phyloP scores from a whole-genome alignment of 495 filamentous ascomycete species.

The Parathielavia hyrcaniae region DNA sequence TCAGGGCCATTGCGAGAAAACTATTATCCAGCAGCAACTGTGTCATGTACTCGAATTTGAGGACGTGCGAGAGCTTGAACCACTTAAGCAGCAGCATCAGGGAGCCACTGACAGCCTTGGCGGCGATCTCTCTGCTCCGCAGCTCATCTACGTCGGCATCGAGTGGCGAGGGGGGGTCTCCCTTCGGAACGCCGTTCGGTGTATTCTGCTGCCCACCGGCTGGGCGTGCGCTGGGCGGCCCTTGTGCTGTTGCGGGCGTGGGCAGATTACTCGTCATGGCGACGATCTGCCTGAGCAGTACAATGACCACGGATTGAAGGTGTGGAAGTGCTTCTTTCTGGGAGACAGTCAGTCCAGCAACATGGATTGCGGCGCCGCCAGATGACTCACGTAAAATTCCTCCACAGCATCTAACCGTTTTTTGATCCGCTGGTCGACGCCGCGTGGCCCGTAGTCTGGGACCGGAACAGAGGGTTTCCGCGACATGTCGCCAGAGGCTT shows the following conservation, averaged over 20 bases:
- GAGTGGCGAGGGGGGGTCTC: conserved; percentile 38
- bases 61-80: conserved; percentile 90
- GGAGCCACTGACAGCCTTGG: conserved; percentile 83
- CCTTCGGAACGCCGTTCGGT: conserved; percentile 28
- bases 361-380: conserved; percentile 19
- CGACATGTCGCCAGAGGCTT: conserved; percentile 23
- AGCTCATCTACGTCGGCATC: conserved; percentile 73
- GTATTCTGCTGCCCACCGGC: conserved; percentile 34
- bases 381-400: conserved; percentile 68
- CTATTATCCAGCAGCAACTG: conserved; percentile 91
- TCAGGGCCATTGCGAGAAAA: conserved; percentile 85
- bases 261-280: conserved; percentile 65
- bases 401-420: conserved; percentile 69
- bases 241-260: conserved; percentile 30
- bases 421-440: conserved; percentile 48
- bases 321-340: conserved; percentile 71
- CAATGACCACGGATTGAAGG: conserved; percentile 89
- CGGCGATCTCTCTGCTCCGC: conserved; percentile 74
- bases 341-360: not conserved
- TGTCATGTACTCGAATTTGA: conserved; percentile 93
- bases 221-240: conserved; percentile 27
- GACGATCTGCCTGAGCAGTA: conserved; percentile 79
- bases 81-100: conserved; percentile 85
- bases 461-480: conserved; percentile 30
- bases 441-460: conserved; percentile 49